Percentiles rank a stretch among this genome's conserved stretches.
Evolutionary conservation across 768 basidiomycete species (phyloP).

Genomic region (Mycena latifolia): DNA sequence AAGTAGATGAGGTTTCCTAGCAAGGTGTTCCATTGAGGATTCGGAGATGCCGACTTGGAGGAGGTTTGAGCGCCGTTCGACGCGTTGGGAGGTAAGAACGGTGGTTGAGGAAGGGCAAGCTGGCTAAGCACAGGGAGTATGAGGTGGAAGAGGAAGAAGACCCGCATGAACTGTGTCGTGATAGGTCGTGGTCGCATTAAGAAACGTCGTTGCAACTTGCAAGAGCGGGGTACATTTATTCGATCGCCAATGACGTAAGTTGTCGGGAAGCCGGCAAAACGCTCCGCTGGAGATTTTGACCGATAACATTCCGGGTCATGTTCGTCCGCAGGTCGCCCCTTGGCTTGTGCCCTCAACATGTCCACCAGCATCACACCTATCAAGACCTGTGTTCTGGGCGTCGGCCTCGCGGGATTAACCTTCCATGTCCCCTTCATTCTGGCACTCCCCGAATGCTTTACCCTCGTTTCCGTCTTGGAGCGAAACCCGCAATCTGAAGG

Average conservation of each 20-base stretch:
- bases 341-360: not conserved
- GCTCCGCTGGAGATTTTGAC: too few species aligned
- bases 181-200: too few species aligned
- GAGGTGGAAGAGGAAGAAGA: constrained; percentile 41
- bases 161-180: constrained; percentile 39
- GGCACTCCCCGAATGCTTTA: constrained; percentile 77
- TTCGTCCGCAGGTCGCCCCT: too few species aligned
- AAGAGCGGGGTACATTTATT: not conserved
- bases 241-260: too few species aligned
- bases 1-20: constrained; percentile 89
- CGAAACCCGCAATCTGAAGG: constrained; percentile 72
- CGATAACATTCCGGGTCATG: too few species aligned
- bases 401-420: constrained; percentile 80
- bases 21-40: constrained; percentile 85
- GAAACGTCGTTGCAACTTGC: too few species aligned
- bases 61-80: constrained; percentile 66
- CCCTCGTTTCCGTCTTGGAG: constrained; percentile 80
- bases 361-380: constrained; percentile 57
- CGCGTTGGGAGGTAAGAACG: constrained; percentile 73
- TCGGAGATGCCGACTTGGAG: constrained; percentile 56
- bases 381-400: constrained; percentile 78
- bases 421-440: constrained; percentile 88
- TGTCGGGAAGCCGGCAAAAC: too few species aligned
- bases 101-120: constrained; percentile 71
- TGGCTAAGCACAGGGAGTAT: constrained; percentile 59